Evolutionary conservation across 495 filamentous ascomycete species (phyloP).

Genomic region (Neurospora intermedia): DNA sequence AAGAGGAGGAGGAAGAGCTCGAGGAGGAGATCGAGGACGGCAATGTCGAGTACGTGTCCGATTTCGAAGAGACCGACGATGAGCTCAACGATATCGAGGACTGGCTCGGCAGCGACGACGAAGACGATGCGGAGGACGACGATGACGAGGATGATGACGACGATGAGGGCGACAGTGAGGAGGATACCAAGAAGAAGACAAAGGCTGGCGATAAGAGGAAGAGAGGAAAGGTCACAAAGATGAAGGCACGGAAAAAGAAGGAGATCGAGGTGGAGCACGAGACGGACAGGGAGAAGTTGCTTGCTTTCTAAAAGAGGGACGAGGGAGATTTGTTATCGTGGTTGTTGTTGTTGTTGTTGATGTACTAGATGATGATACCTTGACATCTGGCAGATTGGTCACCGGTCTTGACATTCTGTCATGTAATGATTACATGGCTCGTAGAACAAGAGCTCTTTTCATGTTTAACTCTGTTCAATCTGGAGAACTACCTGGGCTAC

Average conservation of each 20-base stretch:
- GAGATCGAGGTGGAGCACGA: conserved; percentile 69
- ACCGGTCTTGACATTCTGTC: neutral
- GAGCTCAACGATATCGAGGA: conserved; percentile 41
- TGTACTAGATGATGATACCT: neutral
- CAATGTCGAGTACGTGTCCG: conserved; percentile 74
- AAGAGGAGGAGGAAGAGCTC: conserved; percentile 51
- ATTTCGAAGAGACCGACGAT: conserved; percentile 44
- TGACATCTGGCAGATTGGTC: neutral
- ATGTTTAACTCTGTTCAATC: neutral
- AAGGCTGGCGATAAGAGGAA: conserved; percentile 56
- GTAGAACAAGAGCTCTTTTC: neutral
- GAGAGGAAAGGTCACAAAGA: conserved; percentile 42
- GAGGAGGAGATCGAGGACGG: conserved; percentile 64
- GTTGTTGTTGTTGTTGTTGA: neutral
- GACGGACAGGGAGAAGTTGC: conserved; percentile 29
- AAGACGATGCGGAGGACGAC: conserved; percentile 36
- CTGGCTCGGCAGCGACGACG: conserved; percentile 40
- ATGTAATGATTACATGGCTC: neutral
- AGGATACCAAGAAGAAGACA: conserved; percentile 40
- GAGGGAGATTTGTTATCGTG: neutral
- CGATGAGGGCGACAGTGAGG: conserved; percentile 32
- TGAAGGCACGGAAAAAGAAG: conserved; percentile 54
- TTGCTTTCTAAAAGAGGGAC: conserved; percentile 28
- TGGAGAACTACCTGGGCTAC: neutral
- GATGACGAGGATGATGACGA: conserved; percentile 41